phyloP scores from a whole-genome alignment of 1,284 basidiomycete species.

The Farysia itapuensis region DNA sequence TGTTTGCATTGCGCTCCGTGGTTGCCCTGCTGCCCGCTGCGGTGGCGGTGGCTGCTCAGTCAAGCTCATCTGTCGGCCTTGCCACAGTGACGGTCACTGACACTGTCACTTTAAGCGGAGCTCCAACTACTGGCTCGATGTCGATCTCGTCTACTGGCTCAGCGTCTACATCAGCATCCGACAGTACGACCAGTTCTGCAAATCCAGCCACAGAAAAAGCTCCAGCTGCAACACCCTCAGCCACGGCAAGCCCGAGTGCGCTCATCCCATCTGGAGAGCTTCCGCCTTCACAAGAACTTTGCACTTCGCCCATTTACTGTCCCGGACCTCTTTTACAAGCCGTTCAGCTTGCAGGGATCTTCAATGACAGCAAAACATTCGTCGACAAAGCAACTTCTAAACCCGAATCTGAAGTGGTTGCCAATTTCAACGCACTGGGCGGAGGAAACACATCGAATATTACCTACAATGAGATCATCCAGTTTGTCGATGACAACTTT shows the following conservation, averaged over 20 bases:
- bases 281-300: conserved; percentile 33
- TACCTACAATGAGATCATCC: conserved; percentile 63
- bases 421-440: conserved; percentile 69
- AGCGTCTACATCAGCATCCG: conserved; percentile 3
- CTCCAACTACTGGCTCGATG: background rate
- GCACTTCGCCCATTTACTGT: conserved; percentile 51
- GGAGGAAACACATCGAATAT: conserved; percentile 64
- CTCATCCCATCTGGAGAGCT: conserved; percentile 22
- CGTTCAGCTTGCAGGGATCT: conserved; percentile 76
- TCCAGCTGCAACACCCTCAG: conserved; percentile 28
- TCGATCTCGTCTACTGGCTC: background rate
- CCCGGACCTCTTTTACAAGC: conserved; percentile 62
- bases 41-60: conserved; percentile 20
- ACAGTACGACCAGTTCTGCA: conserved; percentile 1
- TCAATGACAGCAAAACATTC: conserved; percentile 81
- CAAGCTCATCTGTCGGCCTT: conserved; percentile 1
- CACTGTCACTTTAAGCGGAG: too few relatives aligned
- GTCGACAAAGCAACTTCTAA: conserved; percentile 68
- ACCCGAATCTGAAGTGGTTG: conserved; percentile 68
- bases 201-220: conserved; percentile 27
- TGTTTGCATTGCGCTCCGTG: conserved; percentile 12
- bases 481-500: conserved; percentile 77
- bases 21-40: conserved; percentile 20
- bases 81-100: background rate
- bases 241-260: conserved; percentile 9